Base-by-base conservation (phyloP, 345 rosid genomes). In the Mangifera indica region DNA sequence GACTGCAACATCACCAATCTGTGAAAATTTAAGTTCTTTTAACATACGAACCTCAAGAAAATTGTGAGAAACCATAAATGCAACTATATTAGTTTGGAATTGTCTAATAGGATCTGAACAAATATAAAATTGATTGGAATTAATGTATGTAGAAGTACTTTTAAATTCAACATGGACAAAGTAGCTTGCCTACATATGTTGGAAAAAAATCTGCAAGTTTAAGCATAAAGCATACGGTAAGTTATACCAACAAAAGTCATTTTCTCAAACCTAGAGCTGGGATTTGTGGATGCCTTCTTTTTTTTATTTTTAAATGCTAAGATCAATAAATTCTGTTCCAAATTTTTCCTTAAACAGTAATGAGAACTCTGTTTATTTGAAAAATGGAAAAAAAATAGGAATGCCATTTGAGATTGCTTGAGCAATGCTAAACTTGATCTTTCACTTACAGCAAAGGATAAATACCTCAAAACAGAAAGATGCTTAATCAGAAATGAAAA, bases 1-100 rank as follows among this genome's bases (percentile, higher is more conserved):
- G 70, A 94, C 89, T 48, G 80, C 90, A 69, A 94, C 82, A 84
- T 94, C 97, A 46, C 98, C 95, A 68, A 90, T 79, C 98, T 94
- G 87, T 68, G 49, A 29, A 46, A 76, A 64, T 77, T 58, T 76
- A 70, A 72, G 70, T 29, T 29, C 53, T 53, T 53, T 64, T 59
- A 14, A 29, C 46, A 34, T 67, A 42, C 48, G 37, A 62, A 49
- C 25, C 58, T 52, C 48, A 54, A 44, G 52, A 69, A 24, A 71
- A 55, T 40, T 21, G 65, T 9, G 44, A 13, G 49, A 49, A 66
- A 17, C 18, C 26, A 45, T 15, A 60, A 63, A 63, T 44, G 51
- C 49, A 69, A 21, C 9, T 37, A 65, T 56, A 48, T 44, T 34
- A 9, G 5, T 20, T 17, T 45, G 4, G 61, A 15, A 25, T 55